Evolutionary conservation across 257 asterid genomes (phyloP).

Genomic region (Eustoma russellianum): DNA sequence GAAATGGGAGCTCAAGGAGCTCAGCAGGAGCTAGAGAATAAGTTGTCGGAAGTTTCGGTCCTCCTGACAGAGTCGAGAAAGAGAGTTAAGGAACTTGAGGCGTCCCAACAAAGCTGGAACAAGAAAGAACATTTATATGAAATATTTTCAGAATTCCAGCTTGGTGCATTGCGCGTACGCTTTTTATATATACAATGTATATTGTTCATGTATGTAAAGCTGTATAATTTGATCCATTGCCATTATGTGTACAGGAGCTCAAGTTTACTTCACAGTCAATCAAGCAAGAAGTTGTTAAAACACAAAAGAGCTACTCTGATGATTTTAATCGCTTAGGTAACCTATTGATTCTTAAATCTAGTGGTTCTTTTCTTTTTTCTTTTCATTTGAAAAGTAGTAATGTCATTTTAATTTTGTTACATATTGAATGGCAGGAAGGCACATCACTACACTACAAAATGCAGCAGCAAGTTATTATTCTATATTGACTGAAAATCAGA

Average conservation of each 20-base stretch:
- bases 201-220: background rate
- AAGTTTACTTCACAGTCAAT: slow-evolving; percentile 58
- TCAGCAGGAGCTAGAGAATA: slow-evolving; percentile 50
- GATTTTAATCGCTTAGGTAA: slow-evolving; percentile 51
- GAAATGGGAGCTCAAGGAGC: slow-evolving; percentile 30
- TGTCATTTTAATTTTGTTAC: background rate
- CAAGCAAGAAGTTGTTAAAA: slow-evolving; percentile 60
- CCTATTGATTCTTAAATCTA: background rate
- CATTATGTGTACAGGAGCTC: slow-evolving; percentile 45
- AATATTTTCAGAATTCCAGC: slow-evolving; percentile 69
- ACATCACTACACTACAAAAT: slow-evolving; percentile 10
- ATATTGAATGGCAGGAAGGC: slow-evolving; percentile 6
- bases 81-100: slow-evolving; percentile 50
- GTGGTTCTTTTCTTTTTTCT: background rate
- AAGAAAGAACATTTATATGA: slow-evolving; percentile 56
- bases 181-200: background rate
- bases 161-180: slow-evolving; percentile 74
- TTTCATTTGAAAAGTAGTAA: background rate
- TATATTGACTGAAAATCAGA: slow-evolving; percentile 17
- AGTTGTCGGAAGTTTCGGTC: slow-evolving; percentile 33
- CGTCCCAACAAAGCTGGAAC: slow-evolving; percentile 36
- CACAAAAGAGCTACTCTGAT: slow-evolving; percentile 54
- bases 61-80: slow-evolving; percentile 30
- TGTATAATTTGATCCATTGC: background rate
- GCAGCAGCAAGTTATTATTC: slow-evolving; percentile 15